Conservation (phyloP, 2,329 filamentous ascomycete genomes). For the Colletotrichum aenigma region DNA sequence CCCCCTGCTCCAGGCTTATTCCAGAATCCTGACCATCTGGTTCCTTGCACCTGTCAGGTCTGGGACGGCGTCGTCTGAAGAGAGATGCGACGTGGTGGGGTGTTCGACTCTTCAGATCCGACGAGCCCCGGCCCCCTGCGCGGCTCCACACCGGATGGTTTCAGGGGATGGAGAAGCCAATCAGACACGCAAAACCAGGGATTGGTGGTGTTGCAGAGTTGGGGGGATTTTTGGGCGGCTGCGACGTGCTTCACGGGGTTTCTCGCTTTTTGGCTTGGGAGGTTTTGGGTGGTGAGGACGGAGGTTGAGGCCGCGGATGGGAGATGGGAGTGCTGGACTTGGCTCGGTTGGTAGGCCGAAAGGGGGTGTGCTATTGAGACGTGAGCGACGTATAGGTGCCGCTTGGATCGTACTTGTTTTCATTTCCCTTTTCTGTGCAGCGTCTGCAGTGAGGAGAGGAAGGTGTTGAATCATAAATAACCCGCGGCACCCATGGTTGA, state of each 20-base stretch:
- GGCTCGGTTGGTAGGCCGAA: neutral
- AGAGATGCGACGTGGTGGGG: neutral
- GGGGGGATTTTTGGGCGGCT: neutral
- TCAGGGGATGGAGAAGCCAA: constrained; percentile 3
- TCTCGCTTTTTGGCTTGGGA: neutral
- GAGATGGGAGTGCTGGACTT: neutral
- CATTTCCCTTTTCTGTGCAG: neutral
- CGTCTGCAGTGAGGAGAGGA: too few species aligned
- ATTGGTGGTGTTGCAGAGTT: neutral
- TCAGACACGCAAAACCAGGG: neutral
- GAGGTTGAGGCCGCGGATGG: neutral
- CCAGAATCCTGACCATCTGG: neutral
- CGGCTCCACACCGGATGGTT: neutral
- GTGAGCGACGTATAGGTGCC: neutral
- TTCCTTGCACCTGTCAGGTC: neutral
- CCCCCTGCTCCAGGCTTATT: neutral
- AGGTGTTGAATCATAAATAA: neutral
- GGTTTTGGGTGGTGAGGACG: neutral
- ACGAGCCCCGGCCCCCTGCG: neutral
- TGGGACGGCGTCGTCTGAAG: neutral
- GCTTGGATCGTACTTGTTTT: neutral
- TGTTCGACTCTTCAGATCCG: constrained; percentile 11
- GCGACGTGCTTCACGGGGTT: neutral
- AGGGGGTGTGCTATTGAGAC: neutral
- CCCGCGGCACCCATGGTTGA: neutral